Conservation (phyloP, 2,329 filamentous ascomycete species). For the Mollisiaceae sp. region DNA sequence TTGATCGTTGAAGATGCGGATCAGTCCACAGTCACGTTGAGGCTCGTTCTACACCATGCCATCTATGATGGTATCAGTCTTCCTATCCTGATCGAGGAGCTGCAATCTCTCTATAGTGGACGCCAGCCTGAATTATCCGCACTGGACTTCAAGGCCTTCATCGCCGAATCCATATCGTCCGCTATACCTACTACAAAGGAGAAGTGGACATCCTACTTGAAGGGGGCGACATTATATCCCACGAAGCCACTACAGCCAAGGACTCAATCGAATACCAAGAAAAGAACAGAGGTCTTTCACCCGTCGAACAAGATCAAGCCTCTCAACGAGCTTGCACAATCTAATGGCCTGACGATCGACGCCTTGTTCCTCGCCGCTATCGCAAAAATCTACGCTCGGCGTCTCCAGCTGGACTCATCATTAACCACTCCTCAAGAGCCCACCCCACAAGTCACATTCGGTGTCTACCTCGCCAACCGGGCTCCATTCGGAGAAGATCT, state of each 20-base stretch:
- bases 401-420: neutral
- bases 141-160: constrained; percentile 37
- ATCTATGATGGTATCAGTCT: constrained; percentile 88
- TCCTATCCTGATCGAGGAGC: constrained; percentile 61
- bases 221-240: constrained; percentile 12
- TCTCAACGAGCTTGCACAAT: constrained; percentile 51
- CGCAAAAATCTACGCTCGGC: constrained; percentile 50
- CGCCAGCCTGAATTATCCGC: constrained; percentile 14
- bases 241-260: constrained; percentile 42
- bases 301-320: constrained; percentile 51
- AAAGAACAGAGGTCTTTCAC: constrained; percentile 49
- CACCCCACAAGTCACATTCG: constrained; percentile 58
- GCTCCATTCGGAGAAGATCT: constrained; percentile 56
- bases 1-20: constrained; percentile 32
- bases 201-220: constrained; percentile 52
- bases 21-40: constrained; percentile 19
- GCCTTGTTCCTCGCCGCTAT: constrained; percentile 77
- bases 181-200: constrained; percentile 34
- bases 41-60: constrained; percentile 78
- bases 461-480: constrained; percentile 84
- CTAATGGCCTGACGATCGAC: constrained; percentile 69
- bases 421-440: neutral
- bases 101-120: constrained; percentile 51
- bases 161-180: constrained; percentile 49
- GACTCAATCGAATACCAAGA: constrained; percentile 4